Base-by-base conservation (phyloP, 441 rosid genomes). In the Bruguiera hainesii region DNA sequence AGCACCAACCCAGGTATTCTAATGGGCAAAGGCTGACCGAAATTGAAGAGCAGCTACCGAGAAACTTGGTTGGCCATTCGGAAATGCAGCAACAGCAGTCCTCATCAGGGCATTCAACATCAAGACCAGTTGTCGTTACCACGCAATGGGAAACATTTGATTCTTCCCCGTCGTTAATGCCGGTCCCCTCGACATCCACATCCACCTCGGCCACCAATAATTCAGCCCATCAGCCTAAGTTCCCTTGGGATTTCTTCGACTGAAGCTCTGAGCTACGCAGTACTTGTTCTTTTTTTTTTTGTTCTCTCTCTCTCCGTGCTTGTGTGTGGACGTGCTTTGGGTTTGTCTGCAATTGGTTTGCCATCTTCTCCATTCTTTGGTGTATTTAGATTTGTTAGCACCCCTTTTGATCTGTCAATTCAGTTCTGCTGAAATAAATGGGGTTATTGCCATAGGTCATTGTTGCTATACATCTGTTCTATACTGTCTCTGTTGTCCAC, bases 131-230 rank as follows among this genome's bases (percentile, higher is more conserved):
- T 50, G 84, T 85, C 1, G 83, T 93, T 13, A 89, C 96, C 25
- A 88, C 97, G 3, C 82, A 88, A 63, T 93, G 98, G 98, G 96
- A 93, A 82, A 88, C 89, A 23, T 93, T 91, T 23, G 97, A 90
- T 74, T 77, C 88, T 0, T 65, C 69, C 30, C 86, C 87, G 0
- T 52, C 76, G 19, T 60, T 70, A 35, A 57, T 83, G 42, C 86
- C 84, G 20, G 81, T 71, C 33, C 65, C 84, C 26, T 67, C 76
- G 28, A 71, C 86, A 49, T 65, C 91, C 13, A 64, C 86, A 31
- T 78, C 82, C 2, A 10, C 66, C 9, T 10, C 81, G 1, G 50
- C 75, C 49, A 69, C 69, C 71, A 80, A 71, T 70, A 67, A 81
- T 37, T 60, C 83, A 15, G 82, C 68, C 56, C 87, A 81, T 18